phyloP scores from a whole-genome alignment of 208 protist genomes.

The Trypanosoma lewisi region DNA sequence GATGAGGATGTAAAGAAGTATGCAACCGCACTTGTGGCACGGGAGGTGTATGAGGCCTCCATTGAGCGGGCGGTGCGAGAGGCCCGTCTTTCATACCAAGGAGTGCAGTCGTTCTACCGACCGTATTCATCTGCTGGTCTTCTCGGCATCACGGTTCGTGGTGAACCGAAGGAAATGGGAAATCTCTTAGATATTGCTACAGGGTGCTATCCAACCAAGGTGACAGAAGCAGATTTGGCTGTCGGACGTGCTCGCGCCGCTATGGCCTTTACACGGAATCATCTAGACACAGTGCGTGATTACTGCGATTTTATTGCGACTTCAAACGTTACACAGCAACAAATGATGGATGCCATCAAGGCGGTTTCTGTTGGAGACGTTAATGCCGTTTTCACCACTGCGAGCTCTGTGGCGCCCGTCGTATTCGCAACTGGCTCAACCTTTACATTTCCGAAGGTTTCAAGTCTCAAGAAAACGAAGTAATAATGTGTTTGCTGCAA shows the following conservation, averaged over 20 bases:
- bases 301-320: constrained; percentile 86
- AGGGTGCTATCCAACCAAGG: constrained; percentile 34
- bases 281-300: constrained; percentile 64
- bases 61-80: constrained; percentile 28
- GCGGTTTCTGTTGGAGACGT: constrained; percentile 57
- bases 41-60: constrained; percentile 59
- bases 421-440: constrained; percentile 63
- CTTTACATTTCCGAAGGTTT: constrained; percentile 51
- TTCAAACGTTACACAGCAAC: constrained; percentile 30
- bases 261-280: constrained; percentile 41
- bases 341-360: constrained; percentile 51
- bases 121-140: constrained; percentile 76
- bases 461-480: constrained; percentile 47
- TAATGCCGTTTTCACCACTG: constrained; percentile 40
- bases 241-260: constrained; percentile 42
- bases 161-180: constrained; percentile 40
- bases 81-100: constrained; percentile 31
- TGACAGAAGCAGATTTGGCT: constrained; percentile 33
- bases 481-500: constrained; percentile 1
- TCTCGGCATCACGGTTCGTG: constrained; percentile 73
- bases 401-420: constrained; percentile 39
- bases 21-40: constrained; percentile 62
- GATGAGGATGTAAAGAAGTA: constrained; percentile 54
- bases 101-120: constrained; percentile 71
- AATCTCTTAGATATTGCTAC: constrained; percentile 35